Evolutionary conservation across 2,329 filamentous ascomycete species (phyloP).

Genomic region (Berkeleyomyces basicola): DNA sequence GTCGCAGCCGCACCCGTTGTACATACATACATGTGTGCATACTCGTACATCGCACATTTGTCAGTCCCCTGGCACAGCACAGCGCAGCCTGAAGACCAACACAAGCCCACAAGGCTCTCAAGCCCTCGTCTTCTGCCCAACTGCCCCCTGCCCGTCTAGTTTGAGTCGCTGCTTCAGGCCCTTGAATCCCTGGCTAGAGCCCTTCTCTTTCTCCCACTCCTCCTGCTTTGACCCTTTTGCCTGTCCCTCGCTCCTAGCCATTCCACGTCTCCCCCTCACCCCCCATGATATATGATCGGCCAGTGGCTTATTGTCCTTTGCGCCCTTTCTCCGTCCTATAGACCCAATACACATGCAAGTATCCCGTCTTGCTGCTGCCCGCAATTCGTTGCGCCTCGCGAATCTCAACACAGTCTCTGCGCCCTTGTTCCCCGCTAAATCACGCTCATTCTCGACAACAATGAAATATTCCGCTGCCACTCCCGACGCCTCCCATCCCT

Average conservation of each 20-base stretch:
- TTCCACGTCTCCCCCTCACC: neutral
- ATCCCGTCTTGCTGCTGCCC: constrained; percentile 12
- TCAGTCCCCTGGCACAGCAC: neutral
- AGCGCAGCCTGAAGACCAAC: neutral
- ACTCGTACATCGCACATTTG: too few species aligned
- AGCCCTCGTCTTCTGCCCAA: neutral
- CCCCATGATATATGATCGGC: constrained; percentile 12
- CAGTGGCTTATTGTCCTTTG: constrained; percentile 14
- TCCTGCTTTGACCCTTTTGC: constrained; percentile 1
- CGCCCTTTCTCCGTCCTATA: constrained; percentile 12
- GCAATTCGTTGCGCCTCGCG: constrained; percentile 14
- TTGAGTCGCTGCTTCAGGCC: neutral
- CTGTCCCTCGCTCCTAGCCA: neutral
- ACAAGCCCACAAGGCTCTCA: neutral
- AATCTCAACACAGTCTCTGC: constrained; percentile 1
- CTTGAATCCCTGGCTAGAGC: neutral
- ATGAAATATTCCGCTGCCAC: constrained; percentile 6
- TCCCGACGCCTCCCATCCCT: neutral
- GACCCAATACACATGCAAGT: constrained; percentile 14
- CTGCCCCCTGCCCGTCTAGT: neutral
- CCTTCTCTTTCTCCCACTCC: neutral
- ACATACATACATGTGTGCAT: neutral
- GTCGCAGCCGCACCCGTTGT: neutral
- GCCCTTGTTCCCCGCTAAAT: neutral
- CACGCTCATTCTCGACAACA: constrained; percentile 10